Evolutionary conservation across 208 protist species (phyloP), one percentile per base, ranked within the genome.

Genomic region (Trichomonas tenax): DNA sequence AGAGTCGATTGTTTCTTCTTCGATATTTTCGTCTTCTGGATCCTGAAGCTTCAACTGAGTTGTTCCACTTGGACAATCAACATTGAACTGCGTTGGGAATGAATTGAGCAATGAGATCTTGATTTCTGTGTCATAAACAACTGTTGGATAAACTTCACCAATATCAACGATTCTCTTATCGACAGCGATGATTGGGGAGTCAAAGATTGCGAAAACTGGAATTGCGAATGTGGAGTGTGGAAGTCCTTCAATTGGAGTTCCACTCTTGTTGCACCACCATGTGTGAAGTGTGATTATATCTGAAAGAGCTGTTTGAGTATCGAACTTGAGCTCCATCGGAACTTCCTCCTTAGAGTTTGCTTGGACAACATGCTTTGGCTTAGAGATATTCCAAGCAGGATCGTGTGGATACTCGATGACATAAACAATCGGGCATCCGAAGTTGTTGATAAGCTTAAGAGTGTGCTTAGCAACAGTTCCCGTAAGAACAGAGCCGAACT

Each of bases 81-180:
- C 81, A 3, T 41, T 40, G 44, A 51, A 93, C n/a, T 93, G 21
- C 15, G 86, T 93, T 38, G 86, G 86, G 34, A 93, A 93, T 51
- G 40, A 34, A 15, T 93, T 93, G 3, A 93, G 6, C 1, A 93
- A 26, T 31, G 15, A 48, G 17, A 93, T 48, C 45, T 93, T 23
- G 0, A 93, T 38, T 21, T 44, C 26, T 6, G 86, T 17, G 14
- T 48, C 26, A 36, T 93, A 93, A 48, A 48, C 86, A 51, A 93
- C 14, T 93, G 86, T 51, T 1, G 86, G 86, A 51, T 38, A 93
- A 17, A 93, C n/a, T 44, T 93, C 86, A 38, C 86, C 86, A 51
- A 93, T 93, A 51, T 93, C 86, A 8, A 93, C 45, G n/a, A 93
- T 51, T 51, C 86, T 48, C 14, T 93, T 93, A 34, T 93, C n/a